These are phyloP conservation scores for Blepharisma japonicum DNA, from an alignment of 73 alveolate genomes.

Conservation along the genomic window DNA sequence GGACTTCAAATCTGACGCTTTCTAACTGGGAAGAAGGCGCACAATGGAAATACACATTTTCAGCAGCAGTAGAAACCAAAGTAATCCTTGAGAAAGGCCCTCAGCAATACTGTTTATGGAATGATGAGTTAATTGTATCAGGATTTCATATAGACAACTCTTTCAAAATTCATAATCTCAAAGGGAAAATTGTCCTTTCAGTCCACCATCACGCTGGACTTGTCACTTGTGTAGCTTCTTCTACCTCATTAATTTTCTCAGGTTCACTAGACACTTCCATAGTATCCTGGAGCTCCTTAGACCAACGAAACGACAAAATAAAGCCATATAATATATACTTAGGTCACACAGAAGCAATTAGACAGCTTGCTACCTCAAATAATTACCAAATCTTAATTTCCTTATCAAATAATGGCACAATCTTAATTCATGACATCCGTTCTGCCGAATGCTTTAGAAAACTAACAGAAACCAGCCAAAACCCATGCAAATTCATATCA, in stretches of 20 bases:
- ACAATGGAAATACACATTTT: constrained; percentile 18
- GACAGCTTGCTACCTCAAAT: background rate
- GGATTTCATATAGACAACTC: constrained; percentile 30
- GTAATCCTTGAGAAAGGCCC: background rate
- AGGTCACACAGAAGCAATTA: constrained; percentile 23
- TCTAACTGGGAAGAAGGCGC: constrained; percentile 24
- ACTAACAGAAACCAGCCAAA: background rate
- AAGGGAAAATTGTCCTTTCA: constrained; percentile 9
- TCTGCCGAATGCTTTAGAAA: constrained; percentile 21
- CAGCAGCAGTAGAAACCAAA: background rate
- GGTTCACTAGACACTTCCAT: constrained; percentile 22
- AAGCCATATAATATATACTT: constrained; percentile 15
- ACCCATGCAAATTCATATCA: background rate
- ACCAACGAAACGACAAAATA: background rate
- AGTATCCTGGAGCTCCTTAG: constrained; percentile 7
- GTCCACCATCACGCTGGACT: constrained; percentile 31
- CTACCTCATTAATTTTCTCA: background rate
- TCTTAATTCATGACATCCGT: background rate
- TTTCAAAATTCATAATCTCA: constrained; percentile 2
- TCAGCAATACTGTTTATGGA: constrained; percentile 19
- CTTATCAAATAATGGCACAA: background rate
- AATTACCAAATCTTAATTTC: background rate
- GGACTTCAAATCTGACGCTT: background rate
- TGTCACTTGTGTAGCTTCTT: constrained; percentile 27
- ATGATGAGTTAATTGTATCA: background rate